Evolutionary conservation across 2,329 filamentous ascomycete species (phyloP).

Genomic region (Paraphoma sp.): DNA sequence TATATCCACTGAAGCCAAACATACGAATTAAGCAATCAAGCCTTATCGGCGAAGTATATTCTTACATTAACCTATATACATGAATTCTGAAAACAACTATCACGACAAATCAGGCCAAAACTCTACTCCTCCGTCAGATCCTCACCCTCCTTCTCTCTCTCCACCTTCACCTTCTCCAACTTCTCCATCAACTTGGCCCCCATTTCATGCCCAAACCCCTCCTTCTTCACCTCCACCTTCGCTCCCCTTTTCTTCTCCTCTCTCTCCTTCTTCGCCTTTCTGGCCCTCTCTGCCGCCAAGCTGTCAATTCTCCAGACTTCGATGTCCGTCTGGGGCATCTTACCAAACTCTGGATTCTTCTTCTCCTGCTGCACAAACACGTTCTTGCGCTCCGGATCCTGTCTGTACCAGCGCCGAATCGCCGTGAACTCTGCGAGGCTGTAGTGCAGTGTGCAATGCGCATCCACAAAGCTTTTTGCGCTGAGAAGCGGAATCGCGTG

Average conservation of each 20-base stretch:
- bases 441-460: conserved; percentile 13
- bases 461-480: conserved; percentile 22
- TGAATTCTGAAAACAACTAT: too few relatives aligned
- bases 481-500: conserved; percentile 17
- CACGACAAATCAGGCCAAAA: neutral
- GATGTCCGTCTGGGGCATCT: neutral
- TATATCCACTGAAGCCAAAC: too few relatives aligned
- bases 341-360: conserved; percentile 12
- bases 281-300: neutral
- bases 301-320: neutral
- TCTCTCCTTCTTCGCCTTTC: neutral
- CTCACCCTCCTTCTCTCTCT: neutral
- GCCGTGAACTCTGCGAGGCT: conserved; percentile 4
- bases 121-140: neutral
- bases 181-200: neutral
- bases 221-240: neutral
- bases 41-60: too few relatives aligned
- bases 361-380: conserved; percentile 15
- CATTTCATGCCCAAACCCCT: neutral
- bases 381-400: neutral
- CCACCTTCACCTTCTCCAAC: neutral
- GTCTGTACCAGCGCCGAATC: conserved; percentile 16
- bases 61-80: too few relatives aligned
- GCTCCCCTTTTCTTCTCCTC: neutral
- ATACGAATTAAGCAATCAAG: too few relatives aligned